Percentiles rank a stretch among this genome's conserved stretches.
Evolutionary conservation across 2,329 filamentous ascomycete species (phyloP).

Genomic region (Hypocreales sp.): DNA sequence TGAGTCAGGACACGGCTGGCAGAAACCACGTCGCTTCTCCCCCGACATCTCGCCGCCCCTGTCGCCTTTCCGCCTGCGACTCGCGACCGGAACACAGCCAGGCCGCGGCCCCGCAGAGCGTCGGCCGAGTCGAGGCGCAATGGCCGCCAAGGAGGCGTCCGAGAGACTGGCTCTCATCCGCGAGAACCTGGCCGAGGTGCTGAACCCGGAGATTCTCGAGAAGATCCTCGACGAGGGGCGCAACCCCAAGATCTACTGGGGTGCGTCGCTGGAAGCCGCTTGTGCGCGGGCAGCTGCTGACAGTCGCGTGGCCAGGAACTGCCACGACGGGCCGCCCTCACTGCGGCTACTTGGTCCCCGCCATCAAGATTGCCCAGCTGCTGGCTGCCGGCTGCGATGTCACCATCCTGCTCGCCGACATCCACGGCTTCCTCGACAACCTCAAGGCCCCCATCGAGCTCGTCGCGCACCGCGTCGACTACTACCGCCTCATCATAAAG

Average conservation of each 20-base stretch:
- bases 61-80: no score
- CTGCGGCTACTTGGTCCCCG: conserved; percentile 77
- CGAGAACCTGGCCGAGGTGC: conserved; percentile 65
- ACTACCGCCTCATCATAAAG: conserved; percentile 68
- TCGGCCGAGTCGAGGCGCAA: no score
- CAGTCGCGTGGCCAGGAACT: conserved; percentile 32
- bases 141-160: conserved; percentile 19
- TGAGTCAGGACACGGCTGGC: no score
- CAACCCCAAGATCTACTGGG: conserved; percentile 73
- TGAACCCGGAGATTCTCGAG: conserved; percentile 75
- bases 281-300: not conserved
- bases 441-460: conserved; percentile 81
- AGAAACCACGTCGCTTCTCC: no score
- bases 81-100: no score
- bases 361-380: conserved; percentile 81
- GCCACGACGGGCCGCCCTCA: conserved; percentile 80
- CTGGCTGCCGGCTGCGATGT: conserved; percentile 73
- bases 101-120: no score
- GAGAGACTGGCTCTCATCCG: conserved; percentile 63
- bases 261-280: conserved; percentile 16
- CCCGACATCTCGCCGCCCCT: no score
- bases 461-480: conserved; percentile 65
- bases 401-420: conserved; percentile 60
- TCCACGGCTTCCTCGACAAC: conserved; percentile 68
- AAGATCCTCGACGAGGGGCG: conserved; percentile 54